These are phyloP conservation scores for Phoenix dactylifera DNA, from an alignment of 176 grass and related monocot species.

Conservation along the genomic window DNA sequence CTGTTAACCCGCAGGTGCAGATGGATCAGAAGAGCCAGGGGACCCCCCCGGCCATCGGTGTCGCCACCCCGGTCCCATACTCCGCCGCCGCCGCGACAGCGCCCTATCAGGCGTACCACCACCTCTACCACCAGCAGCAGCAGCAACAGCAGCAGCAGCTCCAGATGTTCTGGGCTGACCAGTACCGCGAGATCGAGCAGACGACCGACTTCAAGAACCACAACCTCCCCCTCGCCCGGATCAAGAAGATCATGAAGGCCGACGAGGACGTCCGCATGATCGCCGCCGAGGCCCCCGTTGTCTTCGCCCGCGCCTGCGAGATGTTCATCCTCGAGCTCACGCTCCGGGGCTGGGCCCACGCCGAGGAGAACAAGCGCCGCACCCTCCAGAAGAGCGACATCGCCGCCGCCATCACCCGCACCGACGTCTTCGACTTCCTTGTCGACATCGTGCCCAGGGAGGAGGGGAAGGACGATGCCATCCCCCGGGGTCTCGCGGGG, in stretches of 20 bases:
- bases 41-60: too few relatives aligned
- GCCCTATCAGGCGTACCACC: too few relatives aligned
- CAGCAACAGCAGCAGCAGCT: constrained; percentile 43
- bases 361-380: constrained; percentile 21
- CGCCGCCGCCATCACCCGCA: constrained; percentile 15
- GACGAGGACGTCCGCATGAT: constrained; percentile 31
- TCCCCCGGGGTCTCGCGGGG: too few relatives aligned
- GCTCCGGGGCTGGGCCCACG: constrained; percentile 27
- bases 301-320: constrained; percentile 35
- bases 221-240: constrained; percentile 75
- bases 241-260: constrained; percentile 97
- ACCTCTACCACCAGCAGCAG: constrained; percentile 5
- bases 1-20: too few relatives aligned
- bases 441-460: constrained; percentile 11
- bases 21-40: too few relatives aligned
- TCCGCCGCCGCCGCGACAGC: too few relatives aligned
- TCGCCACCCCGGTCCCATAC: too few relatives aligned
- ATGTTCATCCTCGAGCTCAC: constrained; percentile 47
- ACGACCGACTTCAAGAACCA: constrained; percentile 81
- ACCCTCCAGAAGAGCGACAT: constrained; percentile 26
- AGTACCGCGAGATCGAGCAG: constrained; percentile 79
- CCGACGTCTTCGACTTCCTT: constrained; percentile 20
- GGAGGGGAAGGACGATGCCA: not conserved
- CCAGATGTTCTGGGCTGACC: constrained; percentile 91
- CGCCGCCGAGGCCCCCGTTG: constrained; percentile 34